Percentiles rank a stretch among this genome's conserved stretches.
Conservation (phyloP, 1,284 basidiomycete genomes). For the Fomitopsis schrenkii region DNA sequence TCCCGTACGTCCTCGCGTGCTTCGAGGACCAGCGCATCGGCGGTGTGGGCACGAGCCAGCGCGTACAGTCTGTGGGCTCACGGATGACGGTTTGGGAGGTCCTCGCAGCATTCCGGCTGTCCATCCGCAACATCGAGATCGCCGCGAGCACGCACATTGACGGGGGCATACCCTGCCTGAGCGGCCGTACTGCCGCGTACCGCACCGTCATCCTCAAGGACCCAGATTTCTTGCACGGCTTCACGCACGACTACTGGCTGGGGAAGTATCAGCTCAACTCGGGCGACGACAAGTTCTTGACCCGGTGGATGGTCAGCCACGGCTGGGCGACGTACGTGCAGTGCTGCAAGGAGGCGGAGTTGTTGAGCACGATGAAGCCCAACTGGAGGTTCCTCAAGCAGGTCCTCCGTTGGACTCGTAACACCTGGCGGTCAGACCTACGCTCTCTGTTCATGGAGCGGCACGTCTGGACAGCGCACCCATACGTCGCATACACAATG, state of each 20-base stretch:
- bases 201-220: constrained; percentile 92
- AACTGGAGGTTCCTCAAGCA: constrained; percentile 95
- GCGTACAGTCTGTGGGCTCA: constrained; percentile 76
- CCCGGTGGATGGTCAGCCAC: constrained; percentile 94
- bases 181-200: constrained; percentile 89
- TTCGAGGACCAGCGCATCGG: constrained; percentile 93
- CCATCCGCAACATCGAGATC: constrained; percentile 92
- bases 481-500: constrained; percentile 92
- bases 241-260: constrained; percentile 91
- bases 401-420: constrained; percentile 88
- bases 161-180: constrained; percentile 87
- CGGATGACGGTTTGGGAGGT: constrained; percentile 92
- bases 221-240: constrained; percentile 86
- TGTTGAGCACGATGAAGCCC: constrained; percentile 92
- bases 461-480: constrained; percentile 83
- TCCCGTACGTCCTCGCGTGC: constrained; percentile 83
- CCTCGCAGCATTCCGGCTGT: constrained; percentile 86
- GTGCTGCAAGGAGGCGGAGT: constrained; percentile 85
- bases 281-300: constrained; percentile 91
- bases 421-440: constrained; percentile 90
- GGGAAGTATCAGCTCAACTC: constrained; percentile 92
- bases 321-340: constrained; percentile 94
- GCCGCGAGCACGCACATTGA: constrained; percentile 86
- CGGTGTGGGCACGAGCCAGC: constrained; percentile 87
- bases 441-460: constrained; percentile 86